Base-by-base conservation (phyloP, 495 filamentous ascomycete genomes). In the Penicillium manginii region DNA sequence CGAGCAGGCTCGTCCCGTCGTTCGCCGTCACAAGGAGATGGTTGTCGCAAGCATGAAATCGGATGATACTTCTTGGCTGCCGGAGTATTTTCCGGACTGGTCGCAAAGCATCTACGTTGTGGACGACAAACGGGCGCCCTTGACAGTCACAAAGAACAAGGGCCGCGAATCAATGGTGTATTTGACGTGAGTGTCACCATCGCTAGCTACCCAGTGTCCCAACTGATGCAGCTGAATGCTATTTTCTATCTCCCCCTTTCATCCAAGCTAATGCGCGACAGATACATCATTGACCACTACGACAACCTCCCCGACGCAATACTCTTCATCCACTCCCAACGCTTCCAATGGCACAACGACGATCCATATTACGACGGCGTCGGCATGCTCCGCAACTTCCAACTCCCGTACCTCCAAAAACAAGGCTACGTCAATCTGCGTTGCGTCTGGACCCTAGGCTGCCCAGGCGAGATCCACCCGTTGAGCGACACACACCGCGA, bases 281-380 rank as follows among this genome's bases (percentile, higher is more conserved):
- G 77, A n/a, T 85, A 88, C 62, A 82, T 90, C 21, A 87, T 90
- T 64, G 81, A 86, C 62, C 75, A 83, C 52, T 90, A 90, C 72
- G 74, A 87, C 56, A 70, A 73, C 35, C 81, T 89, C 5, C 81
- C 86, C 2, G 74, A 83, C 21, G 64, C 77, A 15, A 81, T 83
- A 57, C 78, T 88, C 58, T 88, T 88, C 68, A 74, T 85, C 48
- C 87, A 90, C 66, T 78, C 82, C 26, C 67, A 80, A 47, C 83
- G 83, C 51, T 86, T 81, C 64, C 79, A 85, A 67, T 89, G 86
- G 86, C 87, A 90, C 65, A 83, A 84, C 59, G 77, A 81, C 54
- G 76, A 79, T 37, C 78, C 75, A 14, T 79, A 78, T 62, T 78
- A 79, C 60, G 78, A 81, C 53, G 75, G 77, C 0, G 73, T 79